These are phyloP conservation scores for Rickenella mellea DNA, from an alignment of 768 basidiomycete species.

Conservation along the genomic window DNA sequence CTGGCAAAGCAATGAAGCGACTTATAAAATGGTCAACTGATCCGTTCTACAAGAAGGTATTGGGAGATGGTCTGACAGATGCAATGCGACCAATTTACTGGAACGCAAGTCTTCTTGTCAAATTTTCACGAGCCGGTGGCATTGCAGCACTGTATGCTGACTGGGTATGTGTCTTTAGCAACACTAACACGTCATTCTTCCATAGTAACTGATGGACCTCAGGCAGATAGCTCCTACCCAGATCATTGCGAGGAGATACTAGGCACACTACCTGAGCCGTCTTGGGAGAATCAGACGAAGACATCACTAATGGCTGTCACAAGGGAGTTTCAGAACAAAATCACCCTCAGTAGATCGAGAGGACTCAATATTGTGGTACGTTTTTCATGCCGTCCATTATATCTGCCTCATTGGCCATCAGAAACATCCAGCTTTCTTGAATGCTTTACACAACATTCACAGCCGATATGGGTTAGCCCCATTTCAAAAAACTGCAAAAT, in stretches of 20 bases:
- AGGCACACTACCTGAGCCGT: constrained; percentile 11
- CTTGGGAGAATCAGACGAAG: constrained; percentile 17
- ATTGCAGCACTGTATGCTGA: constrained; percentile 17
- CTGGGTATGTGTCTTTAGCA: constrained; percentile 11
- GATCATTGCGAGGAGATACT: constrained; percentile 12
- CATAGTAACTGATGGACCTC: neutral
- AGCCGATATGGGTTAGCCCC: constrained; percentile 16
- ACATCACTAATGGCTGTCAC: constrained; percentile 15
- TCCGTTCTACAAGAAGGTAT: constrained; percentile 8
- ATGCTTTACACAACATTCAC: constrained; percentile 17
- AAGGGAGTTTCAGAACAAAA: constrained; percentile 13
- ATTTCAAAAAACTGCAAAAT: constrained; percentile 13
- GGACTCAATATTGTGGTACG: neutral
- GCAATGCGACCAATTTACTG: constrained; percentile 19
- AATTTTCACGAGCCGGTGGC: constrained; percentile 18
- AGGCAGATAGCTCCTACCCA: constrained; percentile 15
- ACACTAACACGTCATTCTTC: neutral
- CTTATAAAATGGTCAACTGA: constrained; percentile 16
- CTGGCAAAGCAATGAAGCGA: constrained; percentile 11
- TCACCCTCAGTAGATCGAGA: constrained; percentile 7
- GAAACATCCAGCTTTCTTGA: constrained; percentile 14
- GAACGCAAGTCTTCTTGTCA: constrained; percentile 9
- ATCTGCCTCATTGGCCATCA: neutral
- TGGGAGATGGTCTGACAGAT: constrained; percentile 19
- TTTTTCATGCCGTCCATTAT: too few relatives aligned